Percentiles rank a stretch among this genome's conserved stretches.
Evolutionary conservation across 2,329 filamentous ascomycete genomes (phyloP).

Genomic region (Lojkania enalia): DNA sequence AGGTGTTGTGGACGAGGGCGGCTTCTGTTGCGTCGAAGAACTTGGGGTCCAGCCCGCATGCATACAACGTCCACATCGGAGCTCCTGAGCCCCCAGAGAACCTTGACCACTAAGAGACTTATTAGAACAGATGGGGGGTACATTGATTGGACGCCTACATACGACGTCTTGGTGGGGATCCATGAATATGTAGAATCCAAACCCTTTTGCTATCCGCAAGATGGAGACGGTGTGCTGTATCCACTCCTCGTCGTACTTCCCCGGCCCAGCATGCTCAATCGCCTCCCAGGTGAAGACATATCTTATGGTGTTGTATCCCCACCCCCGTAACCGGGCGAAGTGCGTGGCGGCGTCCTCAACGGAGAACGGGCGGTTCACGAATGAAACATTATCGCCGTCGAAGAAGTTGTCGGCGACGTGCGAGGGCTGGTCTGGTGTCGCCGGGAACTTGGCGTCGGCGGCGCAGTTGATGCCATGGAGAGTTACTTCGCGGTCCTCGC

Average conservation of each 20-base stretch:
- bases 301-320: constrained; percentile 93
- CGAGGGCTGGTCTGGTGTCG: constrained; percentile 77
- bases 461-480: constrained; percentile 94
- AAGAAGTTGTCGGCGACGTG: constrained; percentile 81
- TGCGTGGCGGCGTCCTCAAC: constrained; percentile 82
- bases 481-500: constrained; percentile 79
- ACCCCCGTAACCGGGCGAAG: constrained; percentile 82
- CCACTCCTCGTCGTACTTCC: constrained; percentile 91
- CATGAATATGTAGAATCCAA: constrained; percentile 97
- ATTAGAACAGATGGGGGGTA: neutral
- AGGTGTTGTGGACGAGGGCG: constrained; percentile 93
- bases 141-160: constrained; percentile 45
- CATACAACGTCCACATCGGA: constrained; percentile 97
- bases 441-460: constrained; percentile 87
- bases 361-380: constrained; percentile 82
- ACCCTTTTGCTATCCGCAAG: constrained; percentile 79
- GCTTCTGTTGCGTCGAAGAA: constrained; percentile 86
- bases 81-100: constrained; percentile 94
- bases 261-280: constrained; percentile 89
- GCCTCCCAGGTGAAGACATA: constrained; percentile 99
- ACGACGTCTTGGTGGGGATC: constrained; percentile 98
- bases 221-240: constrained; percentile 88
- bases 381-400: constrained; percentile 88
- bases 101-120: constrained; percentile 73
- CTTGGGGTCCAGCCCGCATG: constrained; percentile 85